Conservation (phyloP, 176 grass and related monocot genomes). For the Raddia distichophylla region DNA sequence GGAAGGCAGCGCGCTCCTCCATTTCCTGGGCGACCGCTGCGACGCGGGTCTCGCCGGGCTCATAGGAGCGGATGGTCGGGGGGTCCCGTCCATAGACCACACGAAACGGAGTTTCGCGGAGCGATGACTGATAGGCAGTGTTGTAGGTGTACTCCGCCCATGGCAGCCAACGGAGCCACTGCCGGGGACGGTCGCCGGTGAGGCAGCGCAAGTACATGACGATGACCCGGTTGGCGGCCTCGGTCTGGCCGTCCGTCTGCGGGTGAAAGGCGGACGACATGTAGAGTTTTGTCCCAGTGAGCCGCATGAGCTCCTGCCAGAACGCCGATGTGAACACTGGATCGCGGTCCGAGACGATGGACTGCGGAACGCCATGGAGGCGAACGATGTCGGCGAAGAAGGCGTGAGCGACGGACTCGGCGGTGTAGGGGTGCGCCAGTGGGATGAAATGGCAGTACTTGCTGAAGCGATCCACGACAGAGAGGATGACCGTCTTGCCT, state of each 20-base stretch:
- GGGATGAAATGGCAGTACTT: no score
- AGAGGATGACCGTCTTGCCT: neutral
- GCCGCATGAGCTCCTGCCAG: no score
- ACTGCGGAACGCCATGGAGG: no score
- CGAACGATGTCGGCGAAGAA: no score
- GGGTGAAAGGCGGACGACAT: neutral
- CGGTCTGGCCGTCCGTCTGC: neutral
- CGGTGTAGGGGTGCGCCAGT: no score
- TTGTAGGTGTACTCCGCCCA: constrained; percentile 10
- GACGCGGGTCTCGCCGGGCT: no score
- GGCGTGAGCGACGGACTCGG: no score
- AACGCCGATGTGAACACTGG: no score
- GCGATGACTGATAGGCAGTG: neutral
- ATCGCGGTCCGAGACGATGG: no score
- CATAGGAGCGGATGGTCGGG: neutral
- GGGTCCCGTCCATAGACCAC: neutral
- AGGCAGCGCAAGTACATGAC: neutral
- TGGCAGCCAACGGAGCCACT: neutral
- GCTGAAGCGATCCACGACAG: no score
- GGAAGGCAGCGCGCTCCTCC: neutral
- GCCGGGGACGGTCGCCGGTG: neutral
- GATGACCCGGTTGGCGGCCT: neutral
- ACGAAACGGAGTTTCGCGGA: neutral
- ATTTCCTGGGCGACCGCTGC: no score
- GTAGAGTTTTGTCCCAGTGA: neutral